Percentiles rank a stretch among this genome's conserved stretches.
phyloP scores from a whole-genome alignment of 2,329 filamentous ascomycete genomes.

The Zopfia rhizophila region DNA sequence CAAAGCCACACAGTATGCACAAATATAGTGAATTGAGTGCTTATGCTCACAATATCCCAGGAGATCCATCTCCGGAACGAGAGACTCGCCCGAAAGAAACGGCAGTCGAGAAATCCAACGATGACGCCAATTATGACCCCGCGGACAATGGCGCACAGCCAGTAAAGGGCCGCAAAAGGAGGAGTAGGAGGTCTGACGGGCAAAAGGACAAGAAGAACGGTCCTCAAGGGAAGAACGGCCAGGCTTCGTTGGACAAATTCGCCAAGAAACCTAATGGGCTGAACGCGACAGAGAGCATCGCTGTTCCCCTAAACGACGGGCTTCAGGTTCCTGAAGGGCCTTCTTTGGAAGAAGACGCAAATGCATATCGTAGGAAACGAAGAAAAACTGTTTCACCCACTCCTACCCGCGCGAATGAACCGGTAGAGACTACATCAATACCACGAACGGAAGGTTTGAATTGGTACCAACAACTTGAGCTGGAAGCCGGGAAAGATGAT shows the following conservation, averaged over 20 bases:
- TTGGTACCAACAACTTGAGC: slow-evolving; percentile 43
- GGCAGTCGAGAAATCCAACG: slow-evolving; percentile 22
- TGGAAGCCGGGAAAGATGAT: slow-evolving; percentile 27
- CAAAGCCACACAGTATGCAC: slow-evolving; percentile 39
- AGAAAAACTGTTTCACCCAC: slow-evolving; percentile 48
- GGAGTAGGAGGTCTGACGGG: slow-evolving; percentile 31
- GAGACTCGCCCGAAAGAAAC: slow-evolving; percentile 12
- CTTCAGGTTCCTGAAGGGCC: slow-evolving; percentile 13
- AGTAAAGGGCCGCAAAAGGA: slow-evolving; percentile 33
- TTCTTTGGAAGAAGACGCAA: slow-evolving; percentile 41
- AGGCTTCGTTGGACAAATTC: slow-evolving; percentile 42
- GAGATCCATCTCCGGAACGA: slow-evolving; percentile 21
- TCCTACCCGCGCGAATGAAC: slow-evolving; percentile 5
- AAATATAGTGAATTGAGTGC: no score
- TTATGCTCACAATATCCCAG: slow-evolving; percentile 17
- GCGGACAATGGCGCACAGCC: slow-evolving; percentile 26
- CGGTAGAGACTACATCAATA: background rate
- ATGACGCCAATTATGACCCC: slow-evolving; percentile 32
- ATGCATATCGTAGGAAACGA: slow-evolving; percentile 48
- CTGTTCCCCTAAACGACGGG: background rate
- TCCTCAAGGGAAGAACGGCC: slow-evolving; percentile 25
- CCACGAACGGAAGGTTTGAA: slow-evolving; percentile 16
- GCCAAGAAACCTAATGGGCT: slow-evolving; percentile 22
- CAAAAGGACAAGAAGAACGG: slow-evolving; percentile 25
- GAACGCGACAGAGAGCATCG: background rate